Conservation (phyloP, 1,284 basidiomycete genomes). For the Microbotryum silenes-acaulis region DNA sequence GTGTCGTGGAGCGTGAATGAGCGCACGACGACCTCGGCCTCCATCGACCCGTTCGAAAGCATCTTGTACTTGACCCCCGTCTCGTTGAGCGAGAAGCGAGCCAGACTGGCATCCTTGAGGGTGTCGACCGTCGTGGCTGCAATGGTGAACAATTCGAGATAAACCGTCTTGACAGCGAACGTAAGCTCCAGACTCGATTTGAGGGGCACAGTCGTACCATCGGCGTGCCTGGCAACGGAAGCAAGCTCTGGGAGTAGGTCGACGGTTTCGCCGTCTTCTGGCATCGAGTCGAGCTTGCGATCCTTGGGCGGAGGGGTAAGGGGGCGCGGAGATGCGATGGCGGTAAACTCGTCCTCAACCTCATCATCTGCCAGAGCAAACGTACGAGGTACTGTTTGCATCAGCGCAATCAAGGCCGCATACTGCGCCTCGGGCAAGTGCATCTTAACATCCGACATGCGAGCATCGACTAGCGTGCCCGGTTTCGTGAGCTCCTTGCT, state of each 20-base stretch:
- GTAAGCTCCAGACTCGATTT: slow-evolving; percentile 70
- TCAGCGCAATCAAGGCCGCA: slow-evolving; percentile 61
- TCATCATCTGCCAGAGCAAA: slow-evolving; percentile 43
- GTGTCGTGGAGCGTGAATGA: slow-evolving; percentile 91
- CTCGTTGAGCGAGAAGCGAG: slow-evolving; percentile 73
- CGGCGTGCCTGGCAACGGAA: slow-evolving; percentile 38
- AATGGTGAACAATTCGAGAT: slow-evolving; percentile 83
- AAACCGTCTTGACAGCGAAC: slow-evolving; percentile 66
- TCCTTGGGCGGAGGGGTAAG: slow-evolving; percentile 29
- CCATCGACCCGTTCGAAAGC: slow-evolving; percentile 71
- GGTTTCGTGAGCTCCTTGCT: slow-evolving; percentile 34
- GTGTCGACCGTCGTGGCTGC: slow-evolving; percentile 55
- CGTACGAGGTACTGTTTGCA: slow-evolving; percentile 66
- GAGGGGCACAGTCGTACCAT: slow-evolving; percentile 52
- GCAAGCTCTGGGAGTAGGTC: slow-evolving; percentile 49
- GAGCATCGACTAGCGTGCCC: slow-evolving; percentile 45
- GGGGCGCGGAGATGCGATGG: slow-evolving; percentile 25
- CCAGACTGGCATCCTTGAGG: slow-evolving; percentile 72
- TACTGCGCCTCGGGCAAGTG: slow-evolving; percentile 90
- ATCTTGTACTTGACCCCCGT: slow-evolving; percentile 74
- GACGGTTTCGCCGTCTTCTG: slow-evolving; percentile 32
- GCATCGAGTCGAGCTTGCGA: slow-evolving; percentile 4
- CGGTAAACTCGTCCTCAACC: slow-evolving; percentile 33
- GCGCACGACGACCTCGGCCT: slow-evolving; percentile 78
- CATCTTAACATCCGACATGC: slow-evolving; percentile 83